phyloP scores from a whole-genome alignment of 2,329 filamentous ascomycete species.

The Dactylella cylindrospora region DNA sequence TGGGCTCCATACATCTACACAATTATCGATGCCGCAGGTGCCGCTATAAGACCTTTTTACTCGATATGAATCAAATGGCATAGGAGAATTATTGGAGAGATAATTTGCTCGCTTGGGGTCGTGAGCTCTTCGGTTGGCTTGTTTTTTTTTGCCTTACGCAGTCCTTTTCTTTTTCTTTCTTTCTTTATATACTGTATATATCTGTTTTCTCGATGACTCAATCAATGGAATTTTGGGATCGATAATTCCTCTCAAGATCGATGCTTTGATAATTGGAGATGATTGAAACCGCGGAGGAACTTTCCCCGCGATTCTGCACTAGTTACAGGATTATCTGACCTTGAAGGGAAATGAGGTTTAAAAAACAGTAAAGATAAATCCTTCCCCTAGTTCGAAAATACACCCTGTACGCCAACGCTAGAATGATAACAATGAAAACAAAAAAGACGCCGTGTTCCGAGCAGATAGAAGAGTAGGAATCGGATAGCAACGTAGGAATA shows the following conservation, averaged over 20 bases:
- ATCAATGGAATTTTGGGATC: no score
- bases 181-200: neutral
- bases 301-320: neutral
- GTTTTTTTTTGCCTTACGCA: neutral
- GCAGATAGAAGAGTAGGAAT: neutral
- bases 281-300: neutral
- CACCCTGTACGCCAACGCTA: slow-evolving; percentile 22
- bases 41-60: no score
- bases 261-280: neutral
- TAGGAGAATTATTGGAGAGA: no score
- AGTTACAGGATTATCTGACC: neutral
- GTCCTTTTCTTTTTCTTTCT: neutral
- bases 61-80: no score
- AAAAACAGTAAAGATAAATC: neutral
- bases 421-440: slow-evolving; percentile 4
- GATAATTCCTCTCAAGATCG: no score
- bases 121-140: neutral
- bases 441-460: neutral
- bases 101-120: neutral
- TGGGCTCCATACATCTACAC: no score
- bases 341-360: neutral
- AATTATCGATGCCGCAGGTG: no score
- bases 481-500: neutral
- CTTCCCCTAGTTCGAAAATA: neutral
- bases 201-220: no score